Conservation (phyloP, 148 eudicot species). For the Simmondsia chinensis region DNA sequence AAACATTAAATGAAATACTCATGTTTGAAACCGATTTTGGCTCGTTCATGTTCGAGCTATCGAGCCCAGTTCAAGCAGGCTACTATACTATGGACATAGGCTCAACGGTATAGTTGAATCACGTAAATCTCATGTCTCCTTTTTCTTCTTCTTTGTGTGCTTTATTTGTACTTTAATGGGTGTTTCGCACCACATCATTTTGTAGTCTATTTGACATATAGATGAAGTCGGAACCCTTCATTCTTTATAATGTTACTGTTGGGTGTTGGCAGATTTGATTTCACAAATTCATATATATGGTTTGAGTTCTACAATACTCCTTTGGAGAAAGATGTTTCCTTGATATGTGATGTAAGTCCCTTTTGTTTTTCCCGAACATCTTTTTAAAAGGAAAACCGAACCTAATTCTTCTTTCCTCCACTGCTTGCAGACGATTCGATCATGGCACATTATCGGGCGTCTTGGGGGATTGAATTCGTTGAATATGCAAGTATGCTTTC, state of each 20-base stretch:
- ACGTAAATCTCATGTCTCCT: no score
- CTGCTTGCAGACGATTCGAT: slow-evolving; percentile 57
- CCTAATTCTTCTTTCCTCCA: no score
- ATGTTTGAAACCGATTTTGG: no score
- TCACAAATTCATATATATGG: slow-evolving; percentile 82
- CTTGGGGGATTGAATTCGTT: slow-evolving; percentile 97
- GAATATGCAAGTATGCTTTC: slow-evolving; percentile 83
- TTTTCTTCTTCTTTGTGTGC: no score
- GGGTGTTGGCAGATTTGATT: slow-evolving; percentile 56
- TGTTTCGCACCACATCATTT: no score
- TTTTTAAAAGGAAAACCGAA: no score
- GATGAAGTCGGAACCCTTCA: not conserved
- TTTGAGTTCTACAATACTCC: slow-evolving; percentile 86
- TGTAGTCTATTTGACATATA: not conserved
- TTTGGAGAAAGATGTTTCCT: slow-evolving; percentile 60
- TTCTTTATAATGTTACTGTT: not conserved
- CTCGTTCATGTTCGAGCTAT: no score
- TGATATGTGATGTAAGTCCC: slow-evolving; percentile 80
- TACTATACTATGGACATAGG: no score
- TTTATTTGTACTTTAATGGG: no score
- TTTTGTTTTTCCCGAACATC: not conserved
- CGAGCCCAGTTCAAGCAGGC: no score
- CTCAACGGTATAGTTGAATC: no score
- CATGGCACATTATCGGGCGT: slow-evolving; percentile 96
- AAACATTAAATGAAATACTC: no score